These are phyloP conservation scores for Rhododendron simsii DNA, from an alignment of 148 eudicot species.

Conservation along the genomic window DNA sequence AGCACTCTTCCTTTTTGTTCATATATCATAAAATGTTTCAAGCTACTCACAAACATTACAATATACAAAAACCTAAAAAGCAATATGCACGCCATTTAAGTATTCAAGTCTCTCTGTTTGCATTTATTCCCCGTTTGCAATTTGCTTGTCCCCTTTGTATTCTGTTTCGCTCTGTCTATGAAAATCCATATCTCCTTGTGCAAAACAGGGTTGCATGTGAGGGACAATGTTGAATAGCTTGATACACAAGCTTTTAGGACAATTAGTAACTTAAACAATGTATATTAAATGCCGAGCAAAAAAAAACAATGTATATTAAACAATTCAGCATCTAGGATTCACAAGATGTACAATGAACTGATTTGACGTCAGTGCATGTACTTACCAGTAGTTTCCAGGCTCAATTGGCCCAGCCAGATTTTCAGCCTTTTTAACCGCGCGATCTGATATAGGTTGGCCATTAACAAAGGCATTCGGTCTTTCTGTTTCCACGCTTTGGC, in stretches of 20 bases:
- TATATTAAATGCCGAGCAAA: background rate
- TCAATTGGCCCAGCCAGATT: conserved; percentile 74
- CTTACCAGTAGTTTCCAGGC: conserved; percentile 86
- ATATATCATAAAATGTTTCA: background rate
- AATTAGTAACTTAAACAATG: background rate
- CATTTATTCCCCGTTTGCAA: background rate
- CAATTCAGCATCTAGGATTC: conserved; percentile 21
- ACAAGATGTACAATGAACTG: conserved; percentile 25
- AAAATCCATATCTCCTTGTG: background rate
- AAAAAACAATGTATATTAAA: background rate
- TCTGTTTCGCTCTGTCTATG: background rate
- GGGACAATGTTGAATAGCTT: background rate
- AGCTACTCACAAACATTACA: conserved; percentile 12
- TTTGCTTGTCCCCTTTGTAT: background rate
- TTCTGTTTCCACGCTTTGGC: conserved; percentile 21
- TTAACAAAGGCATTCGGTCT: conserved; percentile 55
- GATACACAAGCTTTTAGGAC: background rate
- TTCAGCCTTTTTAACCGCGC: conserved; percentile 56
- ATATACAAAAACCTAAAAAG: background rate
- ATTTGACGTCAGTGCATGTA: conserved; percentile 21
- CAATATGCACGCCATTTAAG: background rate
- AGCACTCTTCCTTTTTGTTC: background rate
- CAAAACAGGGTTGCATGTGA: background rate
- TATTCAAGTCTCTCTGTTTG: background rate
- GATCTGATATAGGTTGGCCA: conserved; percentile 56